Evolutionary conservation across 2,329 filamentous ascomycete genomes (phyloP), one percentile per base, ranked within the genome.

Genomic region (Pyrenochaeta sp.): DNA sequence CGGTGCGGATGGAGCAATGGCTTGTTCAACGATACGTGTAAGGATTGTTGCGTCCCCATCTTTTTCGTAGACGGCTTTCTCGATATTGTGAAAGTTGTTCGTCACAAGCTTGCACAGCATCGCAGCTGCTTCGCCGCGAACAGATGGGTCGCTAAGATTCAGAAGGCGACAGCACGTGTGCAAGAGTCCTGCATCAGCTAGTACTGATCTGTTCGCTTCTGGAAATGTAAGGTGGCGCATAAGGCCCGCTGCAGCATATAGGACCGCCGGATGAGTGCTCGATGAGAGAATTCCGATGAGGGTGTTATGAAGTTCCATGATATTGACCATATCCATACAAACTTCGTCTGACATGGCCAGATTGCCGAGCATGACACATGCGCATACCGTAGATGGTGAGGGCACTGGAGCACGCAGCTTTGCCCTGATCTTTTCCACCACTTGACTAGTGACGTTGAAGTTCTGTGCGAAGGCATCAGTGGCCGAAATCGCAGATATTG

Each of bases 331-430:
- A 15, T 72, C 59, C 15, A 71, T 72, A 49, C 70, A 76, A 2
- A 69, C 64, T 48, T 71, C 56, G 43, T 78, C 75, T 2, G 74
- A 74, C 52, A 75, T 75, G 5, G 75, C 75, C 28, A 78, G 54
- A 43, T 78, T 78, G 3, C 76, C 77, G n/a, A 78, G 70, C 45
- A 76, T 73, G 39, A 78, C 71, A 51, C 74, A 78, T 32, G 70
- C 67, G 43, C 71, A 77, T 36, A 77, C 72, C 1, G 66, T 71
- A 5, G 69, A 74, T 39, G 72, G 75, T 3, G 62, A 61, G 42
- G 53, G 52, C 46, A 54, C 56, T 36, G 62, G 47, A 15, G 62
- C 60, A 19, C 62, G 54, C 24, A 76, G 44, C 39, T 69, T 74
- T 3, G 71, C 61, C 43, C 62, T 68, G 10, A 75, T 47, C 32